Conservation (phyloP, 257 asterid genomes). For the Capsicum pubescens region DNA sequence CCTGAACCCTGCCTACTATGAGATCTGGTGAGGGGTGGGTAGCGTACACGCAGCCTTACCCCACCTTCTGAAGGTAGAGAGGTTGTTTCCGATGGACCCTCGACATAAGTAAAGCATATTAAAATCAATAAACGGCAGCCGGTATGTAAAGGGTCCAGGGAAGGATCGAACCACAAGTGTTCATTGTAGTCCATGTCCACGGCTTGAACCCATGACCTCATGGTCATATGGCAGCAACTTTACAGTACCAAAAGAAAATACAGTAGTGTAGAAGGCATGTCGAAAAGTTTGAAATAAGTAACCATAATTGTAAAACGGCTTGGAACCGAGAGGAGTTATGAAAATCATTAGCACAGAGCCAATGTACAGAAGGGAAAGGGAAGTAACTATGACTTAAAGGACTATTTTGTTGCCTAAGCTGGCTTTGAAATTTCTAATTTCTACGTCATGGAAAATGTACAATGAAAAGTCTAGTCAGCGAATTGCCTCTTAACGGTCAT, state of each 20-base stretch:
- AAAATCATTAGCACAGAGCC: slow-evolving; percentile 8
- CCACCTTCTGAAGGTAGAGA: background rate
- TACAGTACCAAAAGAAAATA: background rate
- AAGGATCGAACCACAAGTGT: no score
- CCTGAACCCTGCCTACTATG: no score
- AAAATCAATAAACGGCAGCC: background rate
- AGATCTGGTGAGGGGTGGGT: background rate
- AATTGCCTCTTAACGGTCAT: background rate
- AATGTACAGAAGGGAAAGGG: background rate
- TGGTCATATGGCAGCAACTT: no score
- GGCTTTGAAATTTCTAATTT: slow-evolving; percentile 30
- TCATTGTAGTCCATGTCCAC: no score
- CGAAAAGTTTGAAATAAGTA: background rate
- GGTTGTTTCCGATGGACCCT: no score
- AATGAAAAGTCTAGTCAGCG: slow-evolving; percentile 35
- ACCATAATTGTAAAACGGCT: background rate
- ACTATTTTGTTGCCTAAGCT: slow-evolving; percentile 13
- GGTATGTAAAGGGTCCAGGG: no score
- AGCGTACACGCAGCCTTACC: background rate
- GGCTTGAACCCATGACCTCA: no score
- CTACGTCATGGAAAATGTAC: slow-evolving; percentile 35
- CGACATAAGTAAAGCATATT: background rate
- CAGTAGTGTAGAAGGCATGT: background rate
- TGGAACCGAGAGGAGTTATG: slow-evolving; percentile 8
- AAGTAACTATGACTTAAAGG: background rate